Conservation (phyloP, 345 rosid species). For the Corchorus capsularis region DNA sequence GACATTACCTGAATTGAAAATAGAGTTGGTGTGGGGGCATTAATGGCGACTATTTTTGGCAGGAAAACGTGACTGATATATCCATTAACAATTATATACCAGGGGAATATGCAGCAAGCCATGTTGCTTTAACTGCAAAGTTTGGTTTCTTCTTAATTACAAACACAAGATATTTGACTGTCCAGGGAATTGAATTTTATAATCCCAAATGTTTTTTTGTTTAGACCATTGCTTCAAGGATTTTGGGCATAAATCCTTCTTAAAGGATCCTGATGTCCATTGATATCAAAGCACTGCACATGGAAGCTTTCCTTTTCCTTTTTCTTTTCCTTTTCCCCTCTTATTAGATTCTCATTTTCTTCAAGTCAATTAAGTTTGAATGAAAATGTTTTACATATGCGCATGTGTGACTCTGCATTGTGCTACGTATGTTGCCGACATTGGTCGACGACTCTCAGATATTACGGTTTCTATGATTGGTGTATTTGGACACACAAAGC, state of each 20-base stretch:
- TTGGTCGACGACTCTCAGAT: slow-evolving; percentile 4
- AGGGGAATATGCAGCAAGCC: slow-evolving; percentile 21
- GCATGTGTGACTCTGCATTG: slow-evolving; percentile 44
- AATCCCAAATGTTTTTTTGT: background rate
- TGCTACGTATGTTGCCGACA: slow-evolving; percentile 53
- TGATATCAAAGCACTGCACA: slow-evolving; percentile 33
- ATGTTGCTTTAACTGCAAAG: slow-evolving; percentile 22
- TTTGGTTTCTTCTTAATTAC: slow-evolving; percentile 15
- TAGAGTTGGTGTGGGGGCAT: background rate
- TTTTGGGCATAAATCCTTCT: slow-evolving; percentile 20
- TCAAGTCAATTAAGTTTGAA: background rate
- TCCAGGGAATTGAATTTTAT: slow-evolving; percentile 12
- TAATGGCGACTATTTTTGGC: background rate
- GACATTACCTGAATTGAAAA: slow-evolving; percentile 10
- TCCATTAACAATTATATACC: background rate
- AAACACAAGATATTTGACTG: slow-evolving; percentile 16
- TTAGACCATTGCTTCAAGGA: slow-evolving; percentile 8
- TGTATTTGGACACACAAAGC: slow-evolving; percentile 28
- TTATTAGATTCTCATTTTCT: slow-evolving; percentile 9
- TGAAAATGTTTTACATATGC: slow-evolving; percentile 18
- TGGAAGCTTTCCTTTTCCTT: slow-evolving; percentile 17
- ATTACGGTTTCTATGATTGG: slow-evolving; percentile 16
- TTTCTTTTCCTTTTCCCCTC: background rate
- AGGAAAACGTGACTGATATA: background rate
- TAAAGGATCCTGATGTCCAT: slow-evolving; percentile 30